Conservation (phyloP, 1,284 basidiomycete genomes). For the Hemileia vastatrix region DNA sequence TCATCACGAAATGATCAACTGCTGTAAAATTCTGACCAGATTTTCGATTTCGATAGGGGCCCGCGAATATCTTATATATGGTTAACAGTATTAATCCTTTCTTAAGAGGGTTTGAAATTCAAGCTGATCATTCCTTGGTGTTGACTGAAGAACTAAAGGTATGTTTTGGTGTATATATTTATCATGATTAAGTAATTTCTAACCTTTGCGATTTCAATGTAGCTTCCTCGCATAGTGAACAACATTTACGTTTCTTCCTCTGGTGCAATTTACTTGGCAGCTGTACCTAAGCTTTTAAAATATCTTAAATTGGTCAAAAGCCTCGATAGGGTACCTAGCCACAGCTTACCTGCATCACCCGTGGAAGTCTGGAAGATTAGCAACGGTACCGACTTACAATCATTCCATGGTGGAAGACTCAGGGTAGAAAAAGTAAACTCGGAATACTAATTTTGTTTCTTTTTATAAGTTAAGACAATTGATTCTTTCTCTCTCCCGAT, state of each 20-base stretch:
- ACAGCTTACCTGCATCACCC: background rate
- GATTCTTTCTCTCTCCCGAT: background rate
- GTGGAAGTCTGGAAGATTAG: constrained; percentile 18
- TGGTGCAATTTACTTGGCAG: constrained; percentile 15
- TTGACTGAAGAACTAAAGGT: constrained; percentile 21
- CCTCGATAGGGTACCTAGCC: background rate
- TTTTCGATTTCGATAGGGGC: constrained; percentile 1
- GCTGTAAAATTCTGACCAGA: background rate
- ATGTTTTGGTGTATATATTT: background rate
- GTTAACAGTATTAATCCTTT: constrained; percentile 10
- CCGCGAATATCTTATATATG: constrained; percentile 12
- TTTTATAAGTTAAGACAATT: background rate
- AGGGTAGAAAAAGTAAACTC: constrained; percentile 11
- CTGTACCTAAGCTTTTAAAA: constrained; percentile 11
- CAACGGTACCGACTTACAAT: constrained; percentile 6
- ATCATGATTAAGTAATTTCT: background rate
- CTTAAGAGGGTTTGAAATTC: constrained; percentile 13
- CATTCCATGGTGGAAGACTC: constrained; percentile 19
- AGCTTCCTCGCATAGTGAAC: constrained; percentile 11
- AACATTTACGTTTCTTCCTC: constrained; percentile 14
- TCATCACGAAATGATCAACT: background rate
- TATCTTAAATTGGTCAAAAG: constrained; percentile 1
- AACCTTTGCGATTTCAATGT: background rate
- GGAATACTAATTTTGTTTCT: background rate
- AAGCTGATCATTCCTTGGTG: constrained; percentile 16